These are phyloP conservation scores for Mycena capillaripes DNA, from an alignment of 768 basidiomycete species.

Conservation along the genomic window DNA sequence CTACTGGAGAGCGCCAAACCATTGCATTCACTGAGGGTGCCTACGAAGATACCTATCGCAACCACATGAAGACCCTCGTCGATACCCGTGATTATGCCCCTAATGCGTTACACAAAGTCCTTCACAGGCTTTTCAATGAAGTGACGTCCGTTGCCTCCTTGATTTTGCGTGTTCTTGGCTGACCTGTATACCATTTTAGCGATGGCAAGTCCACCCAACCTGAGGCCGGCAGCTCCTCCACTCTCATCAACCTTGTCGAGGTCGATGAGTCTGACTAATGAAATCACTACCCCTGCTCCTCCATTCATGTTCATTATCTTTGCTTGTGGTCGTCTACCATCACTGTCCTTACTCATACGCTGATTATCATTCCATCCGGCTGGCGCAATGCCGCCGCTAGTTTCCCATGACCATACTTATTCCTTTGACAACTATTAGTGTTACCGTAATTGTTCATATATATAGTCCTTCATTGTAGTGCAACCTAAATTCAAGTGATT, in stretches of 20 bases:
- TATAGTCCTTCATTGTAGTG: background rate
- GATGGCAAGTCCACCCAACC: background rate
- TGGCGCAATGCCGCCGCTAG: too few species aligned
- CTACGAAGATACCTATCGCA: slow-evolving; percentile 12
- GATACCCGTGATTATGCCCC: background rate
- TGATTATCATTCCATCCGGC: too few species aligned
- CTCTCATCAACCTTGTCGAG: background rate
- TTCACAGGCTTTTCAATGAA: background rate
- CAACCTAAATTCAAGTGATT: background rate
- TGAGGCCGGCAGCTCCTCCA: background rate
- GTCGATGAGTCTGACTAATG: background rate
- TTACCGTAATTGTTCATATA: too few species aligned
- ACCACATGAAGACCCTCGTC: slow-evolving; percentile 6
- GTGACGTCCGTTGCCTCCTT: background rate
- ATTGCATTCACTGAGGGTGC: slow-evolving; percentile 18
- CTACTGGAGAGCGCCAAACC: slow-evolving; percentile 1
- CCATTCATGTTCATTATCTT: background rate
- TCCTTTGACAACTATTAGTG: too few species aligned
- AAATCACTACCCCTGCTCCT: background rate
- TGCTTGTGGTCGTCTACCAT: too few species aligned
- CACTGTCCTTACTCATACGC: too few species aligned
- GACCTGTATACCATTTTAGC: background rate
- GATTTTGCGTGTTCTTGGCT: background rate
- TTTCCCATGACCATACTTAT: too few species aligned
- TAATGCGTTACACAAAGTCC: background rate